Percentiles rank a stretch among this genome's conserved stretches.
phyloP scores from a whole-genome alignment of 805 yeast genomes.

The Helenozyma rhizophorensis region DNA sequence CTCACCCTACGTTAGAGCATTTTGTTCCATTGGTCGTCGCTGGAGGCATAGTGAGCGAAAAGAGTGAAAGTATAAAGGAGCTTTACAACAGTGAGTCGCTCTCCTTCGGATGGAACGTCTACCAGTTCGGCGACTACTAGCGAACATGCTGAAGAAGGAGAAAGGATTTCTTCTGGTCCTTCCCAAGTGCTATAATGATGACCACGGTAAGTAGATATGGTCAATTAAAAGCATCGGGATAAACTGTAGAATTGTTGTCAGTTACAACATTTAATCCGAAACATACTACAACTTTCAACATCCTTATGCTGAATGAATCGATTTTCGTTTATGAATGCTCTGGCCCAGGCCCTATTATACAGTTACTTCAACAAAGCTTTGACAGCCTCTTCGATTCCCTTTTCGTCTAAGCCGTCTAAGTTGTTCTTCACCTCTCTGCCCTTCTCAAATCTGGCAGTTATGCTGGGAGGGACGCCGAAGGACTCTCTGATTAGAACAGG shows the following conservation, averaged over 20 bases:
- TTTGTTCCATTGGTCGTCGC: constrained; percentile 62
- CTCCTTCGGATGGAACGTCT: constrained; percentile 70
- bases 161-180: too few species aligned
- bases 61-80: constrained; percentile 29
- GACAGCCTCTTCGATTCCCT: constrained; percentile 40
- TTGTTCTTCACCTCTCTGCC: constrained; percentile 27
- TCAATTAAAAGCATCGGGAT: too few species aligned
- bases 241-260: too few species aligned
- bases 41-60: constrained; percentile 41
- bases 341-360: constrained; percentile 1
- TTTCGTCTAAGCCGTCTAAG: constrained; percentile 45
- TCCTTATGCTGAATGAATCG: too few species aligned
- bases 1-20: constrained; percentile 80
- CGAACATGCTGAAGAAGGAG: too few species aligned
- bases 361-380: constrained; percentile 31
- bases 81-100: constrained; percentile 41
- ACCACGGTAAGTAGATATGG: too few species aligned
- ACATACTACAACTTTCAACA: too few species aligned
- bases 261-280: too few species aligned
- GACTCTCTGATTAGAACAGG: constrained; percentile 82
- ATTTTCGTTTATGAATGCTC: too few species aligned
- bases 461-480: constrained; percentile 64
- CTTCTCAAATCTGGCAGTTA: constrained; percentile 54
- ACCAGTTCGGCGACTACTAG: constrained; percentile 36
- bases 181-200: too few species aligned